Evolutionary conservation across 2,329 filamentous ascomycete genomes (phyloP), one percentile per base, ranked within the genome.

Genomic region (Colletotrichum sojae): DNA sequence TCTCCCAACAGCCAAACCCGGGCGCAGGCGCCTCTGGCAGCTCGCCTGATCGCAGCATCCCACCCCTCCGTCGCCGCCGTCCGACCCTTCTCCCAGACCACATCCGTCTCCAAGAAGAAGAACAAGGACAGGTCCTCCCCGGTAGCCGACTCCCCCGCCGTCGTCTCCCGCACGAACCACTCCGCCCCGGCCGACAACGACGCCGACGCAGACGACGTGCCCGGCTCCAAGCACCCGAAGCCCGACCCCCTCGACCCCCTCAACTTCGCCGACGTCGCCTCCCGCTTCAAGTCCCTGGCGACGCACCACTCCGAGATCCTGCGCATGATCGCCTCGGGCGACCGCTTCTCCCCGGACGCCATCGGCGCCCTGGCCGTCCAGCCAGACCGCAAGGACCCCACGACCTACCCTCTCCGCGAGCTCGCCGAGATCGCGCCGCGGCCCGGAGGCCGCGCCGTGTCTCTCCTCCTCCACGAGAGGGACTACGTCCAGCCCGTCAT

Each of bases 341-440:
- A 85, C 31, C 83, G 84, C 67, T 88, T 88, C 83, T 86, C 85
- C 80, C 82, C 84, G 6, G 82, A 84, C 73, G 75, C 75, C 63
- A 78, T 89, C 57, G 85, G 85, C 71, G 78, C 81, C 20, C 78
- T 88, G 45, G 75, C 76, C 27, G 82, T 88, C 39, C 71, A 73
- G 56, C 75, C 78, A 16, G 75, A 79, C 76, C 74, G 76, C 56
- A 72, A 72, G 49, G 56, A 66, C 58, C 57, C 62, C 15, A 49
- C 52, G n/a, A 48, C 74, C n/a, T 88, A 83, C 73, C 85, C 86
- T 40, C 82, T 89, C n/a, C 81, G 82, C 63, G 86, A 89, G 76
- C 82, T 89, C 39, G 86, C 86, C 27, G 83, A 87, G 76, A 80
- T 89, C 5, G 83, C 88, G 22, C 85, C 86, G 61, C 84, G 79